These are phyloP conservation scores for Amanita subjunquillea DNA, from an alignment of 768 basidiomycete genomes.

Conservation along the genomic window DNA sequence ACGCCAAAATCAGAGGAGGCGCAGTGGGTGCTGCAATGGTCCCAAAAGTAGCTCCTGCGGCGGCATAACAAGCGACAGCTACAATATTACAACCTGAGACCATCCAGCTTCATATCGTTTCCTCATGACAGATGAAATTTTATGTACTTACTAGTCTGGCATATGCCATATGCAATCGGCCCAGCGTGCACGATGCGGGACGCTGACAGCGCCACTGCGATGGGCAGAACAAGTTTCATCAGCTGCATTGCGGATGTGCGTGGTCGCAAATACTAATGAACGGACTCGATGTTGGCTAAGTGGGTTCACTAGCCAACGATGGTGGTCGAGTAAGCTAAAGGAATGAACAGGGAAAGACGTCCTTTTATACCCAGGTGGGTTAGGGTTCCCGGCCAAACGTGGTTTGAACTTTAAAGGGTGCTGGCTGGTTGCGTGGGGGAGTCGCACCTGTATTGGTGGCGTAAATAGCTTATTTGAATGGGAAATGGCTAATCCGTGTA, in stretches of 20 bases:
- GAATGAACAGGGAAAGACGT: too few relatives aligned
- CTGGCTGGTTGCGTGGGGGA: too few relatives aligned
- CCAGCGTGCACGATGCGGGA: conserved; percentile 13
- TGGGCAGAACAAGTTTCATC: neutral
- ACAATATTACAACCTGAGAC: conserved; percentile 19
- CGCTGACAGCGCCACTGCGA: neutral
- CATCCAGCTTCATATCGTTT: neutral
- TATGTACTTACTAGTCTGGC: conserved; percentile 19
- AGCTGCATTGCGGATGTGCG: neutral
- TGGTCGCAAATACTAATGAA: neutral
- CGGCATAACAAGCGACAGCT: conserved; percentile 33
- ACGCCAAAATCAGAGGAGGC: conserved; percentile 27
- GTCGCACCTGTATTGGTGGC: too few relatives aligned
- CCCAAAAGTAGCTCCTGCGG: conserved; percentile 31
- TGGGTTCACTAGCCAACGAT: neutral
- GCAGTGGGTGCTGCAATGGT: conserved; percentile 27
- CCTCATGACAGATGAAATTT: neutral
- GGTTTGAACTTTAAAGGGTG: too few relatives aligned
- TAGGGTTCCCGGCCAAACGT: too few relatives aligned
- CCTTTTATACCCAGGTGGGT: neutral
- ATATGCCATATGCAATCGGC: conserved; percentile 23
- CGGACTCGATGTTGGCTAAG: neutral
- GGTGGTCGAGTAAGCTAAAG: conserved; percentile 1
- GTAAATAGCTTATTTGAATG: too few relatives aligned
- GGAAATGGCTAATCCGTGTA: too few relatives aligned